These are phyloP conservation scores for Aspergillus sp. DNA, from an alignment of 2,329 filamentous ascomycete species.

Conservation along the genomic window DNA sequence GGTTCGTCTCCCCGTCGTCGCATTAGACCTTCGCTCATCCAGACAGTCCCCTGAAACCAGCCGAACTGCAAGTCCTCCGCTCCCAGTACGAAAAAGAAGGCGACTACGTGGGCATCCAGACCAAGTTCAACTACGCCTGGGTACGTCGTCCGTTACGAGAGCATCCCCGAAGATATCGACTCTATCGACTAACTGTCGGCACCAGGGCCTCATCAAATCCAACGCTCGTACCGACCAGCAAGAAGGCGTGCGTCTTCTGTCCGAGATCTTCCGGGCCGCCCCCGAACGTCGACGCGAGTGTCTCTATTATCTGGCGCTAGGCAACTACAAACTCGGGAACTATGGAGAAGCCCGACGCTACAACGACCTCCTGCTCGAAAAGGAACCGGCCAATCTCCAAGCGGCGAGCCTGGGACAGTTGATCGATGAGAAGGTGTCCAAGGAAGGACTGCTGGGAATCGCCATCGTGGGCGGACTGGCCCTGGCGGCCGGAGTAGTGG, in stretches of 20 bases:
- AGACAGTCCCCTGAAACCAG: conserved; percentile 76
- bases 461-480: conserved; percentile 93
- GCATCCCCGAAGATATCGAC: not conserved
- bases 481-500: conserved; percentile 88
- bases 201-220: conserved; percentile 91
- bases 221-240: conserved; percentile 81
- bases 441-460: conserved; percentile 88
- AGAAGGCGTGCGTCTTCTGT: conserved; percentile 86
- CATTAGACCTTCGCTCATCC: not conserved
- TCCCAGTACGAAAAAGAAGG: conserved; percentile 97
- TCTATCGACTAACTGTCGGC: not conserved
- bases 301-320: conserved; percentile 94
- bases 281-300: conserved; percentile 95
- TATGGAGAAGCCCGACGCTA: conserved; percentile 92
- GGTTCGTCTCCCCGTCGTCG: conserved; percentile 50
- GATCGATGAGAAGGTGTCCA: conserved; percentile 95
- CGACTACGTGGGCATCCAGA: conserved; percentile 93
- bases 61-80: conserved; percentile 88
- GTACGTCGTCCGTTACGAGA: conserved; percentile 49
- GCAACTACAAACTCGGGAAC: conserved; percentile 98
- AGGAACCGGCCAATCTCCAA: conserved; percentile 89
- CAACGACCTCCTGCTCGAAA: conserved; percentile 86
- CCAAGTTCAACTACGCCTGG: conserved; percentile 99
- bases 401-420: conserved; percentile 79
- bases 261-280: conserved; percentile 92